These are phyloP conservation scores for Solanum etuberosum DNA, from an alignment of 257 asterid species.

Conservation along the genomic window DNA sequence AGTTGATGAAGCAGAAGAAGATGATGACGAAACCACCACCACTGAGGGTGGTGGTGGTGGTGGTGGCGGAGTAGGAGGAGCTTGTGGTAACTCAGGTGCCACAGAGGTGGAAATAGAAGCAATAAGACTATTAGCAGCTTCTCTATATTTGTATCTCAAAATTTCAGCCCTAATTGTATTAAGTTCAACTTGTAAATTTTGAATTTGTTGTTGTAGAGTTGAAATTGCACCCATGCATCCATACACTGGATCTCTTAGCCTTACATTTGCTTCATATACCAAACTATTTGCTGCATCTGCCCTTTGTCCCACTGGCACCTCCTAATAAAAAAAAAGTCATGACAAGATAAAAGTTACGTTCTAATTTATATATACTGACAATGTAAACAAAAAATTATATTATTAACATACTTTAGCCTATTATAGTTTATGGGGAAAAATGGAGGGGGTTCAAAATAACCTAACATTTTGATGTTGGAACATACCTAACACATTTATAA, in stretches of 20 bases:
- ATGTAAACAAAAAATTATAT: not conserved
- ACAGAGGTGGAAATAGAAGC: constrained; percentile 45
- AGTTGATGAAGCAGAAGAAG: constrained; percentile 32
- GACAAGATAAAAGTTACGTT: not conserved
- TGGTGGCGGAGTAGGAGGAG: constrained; percentile 55
- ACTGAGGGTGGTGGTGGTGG: constrained; percentile 30
- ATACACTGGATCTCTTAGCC: constrained; percentile 81
- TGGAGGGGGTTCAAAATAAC: not conserved
- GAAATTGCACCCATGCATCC: constrained; percentile 98
- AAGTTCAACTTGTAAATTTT: constrained; percentile 59
- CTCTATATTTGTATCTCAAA: constrained; percentile 57
- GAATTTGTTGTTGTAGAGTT: constrained; percentile 69
- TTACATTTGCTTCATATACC: constrained; percentile 82
- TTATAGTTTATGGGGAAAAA: not conserved
- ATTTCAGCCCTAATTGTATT: constrained; percentile 66
- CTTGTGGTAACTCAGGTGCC: constrained; percentile 44
- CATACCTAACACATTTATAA: not conserved
- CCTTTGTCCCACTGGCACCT: constrained; percentile 64
- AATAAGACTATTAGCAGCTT: constrained; percentile 54
- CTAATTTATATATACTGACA: not conserved
- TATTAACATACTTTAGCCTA: not conserved
- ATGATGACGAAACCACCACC: constrained; percentile 6
- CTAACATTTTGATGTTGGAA: not conserved
- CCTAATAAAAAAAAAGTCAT: constrained; percentile 14
- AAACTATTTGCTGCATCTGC: constrained; percentile 87